Evolutionary conservation across 495 filamentous ascomycete species (phyloP).

Genomic region (Penicillium ucsense): DNA sequence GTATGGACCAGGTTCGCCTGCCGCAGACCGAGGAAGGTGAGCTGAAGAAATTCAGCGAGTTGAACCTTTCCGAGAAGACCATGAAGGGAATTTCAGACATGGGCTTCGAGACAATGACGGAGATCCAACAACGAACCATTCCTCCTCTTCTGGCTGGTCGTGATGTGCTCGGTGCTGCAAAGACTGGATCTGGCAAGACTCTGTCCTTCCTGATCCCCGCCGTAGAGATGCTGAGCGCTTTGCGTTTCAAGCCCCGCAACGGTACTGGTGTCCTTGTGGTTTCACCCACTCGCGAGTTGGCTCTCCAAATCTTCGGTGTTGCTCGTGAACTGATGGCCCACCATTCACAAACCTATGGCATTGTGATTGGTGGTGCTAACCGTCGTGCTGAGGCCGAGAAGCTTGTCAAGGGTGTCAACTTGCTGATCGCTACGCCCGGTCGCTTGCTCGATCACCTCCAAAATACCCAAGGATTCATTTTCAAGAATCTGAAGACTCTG

Average conservation of each 20-base stretch:
- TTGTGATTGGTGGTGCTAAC: conserved; percentile 93
- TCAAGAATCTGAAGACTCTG: conserved; percentile 82
- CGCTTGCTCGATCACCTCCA: conserved; percentile 89
- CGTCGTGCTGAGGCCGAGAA: conserved; percentile 88
- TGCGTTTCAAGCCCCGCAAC: conserved; percentile 79
- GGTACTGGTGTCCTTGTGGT: conserved; percentile 80
- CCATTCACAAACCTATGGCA: conserved; percentile 89
- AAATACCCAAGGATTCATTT: conserved; percentile 85
- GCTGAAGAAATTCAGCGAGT: conserved; percentile 60
- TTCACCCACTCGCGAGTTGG: conserved; percentile 61
- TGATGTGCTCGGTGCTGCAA: conserved; percentile 92
- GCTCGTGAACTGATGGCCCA: conserved; percentile 82
- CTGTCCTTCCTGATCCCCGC: conserved; percentile 90
- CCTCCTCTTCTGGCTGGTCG: conserved; percentile 80
- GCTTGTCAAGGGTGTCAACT: conserved; percentile 85
- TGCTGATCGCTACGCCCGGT: conserved; percentile 88
- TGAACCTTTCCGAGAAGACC: conserved; percentile 79
- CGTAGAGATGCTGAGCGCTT: conserved; percentile 83
- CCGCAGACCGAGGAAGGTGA: conserved; percentile 41
- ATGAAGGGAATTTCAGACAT: conserved; percentile 82
- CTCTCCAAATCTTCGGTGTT: conserved; percentile 92
- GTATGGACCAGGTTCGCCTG: conserved; percentile 41
- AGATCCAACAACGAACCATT: conserved; percentile 83
- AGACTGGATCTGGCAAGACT: conserved; percentile 95
- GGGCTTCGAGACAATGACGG: conserved; percentile 91